Evolutionary conservation across 148 eudicot species (phyloP).

Genomic region (Heliosperma pusillum): DNA sequence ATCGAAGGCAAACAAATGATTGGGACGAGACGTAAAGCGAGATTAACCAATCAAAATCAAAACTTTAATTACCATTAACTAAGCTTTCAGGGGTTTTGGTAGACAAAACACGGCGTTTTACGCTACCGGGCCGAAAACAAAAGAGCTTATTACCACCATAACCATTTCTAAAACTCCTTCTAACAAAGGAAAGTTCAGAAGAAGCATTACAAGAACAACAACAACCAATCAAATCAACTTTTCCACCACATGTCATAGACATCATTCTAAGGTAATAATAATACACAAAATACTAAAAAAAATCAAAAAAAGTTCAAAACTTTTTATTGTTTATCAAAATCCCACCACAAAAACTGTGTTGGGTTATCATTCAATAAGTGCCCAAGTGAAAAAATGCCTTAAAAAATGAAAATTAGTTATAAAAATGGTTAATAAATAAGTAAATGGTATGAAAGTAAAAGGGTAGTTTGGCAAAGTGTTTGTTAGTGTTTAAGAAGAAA

Average conservation of each 20-base stretch:
- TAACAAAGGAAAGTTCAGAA: constrained; percentile 27
- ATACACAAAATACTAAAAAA: constrained; percentile 10
- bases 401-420: constrained; percentile 6
- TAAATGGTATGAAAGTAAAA: not conserved
- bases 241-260: constrained; percentile 60
- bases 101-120: constrained; percentile 41
- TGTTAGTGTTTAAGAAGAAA: not conserved
- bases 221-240: constrained; percentile 56
- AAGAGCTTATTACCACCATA: constrained; percentile 36
- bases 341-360: constrained; percentile 34
- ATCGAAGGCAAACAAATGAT: not conserved
- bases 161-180: constrained; percentile 31
- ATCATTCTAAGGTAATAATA: constrained; percentile 50
- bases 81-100: constrained; percentile 65
- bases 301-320: constrained; percentile 14
- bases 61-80: constrained; percentile 44
- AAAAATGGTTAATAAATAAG: not conserved
- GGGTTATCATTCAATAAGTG: constrained; percentile 12
- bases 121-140: constrained; percentile 37
- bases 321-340: constrained; percentile 15
- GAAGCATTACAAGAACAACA: constrained; percentile 61
- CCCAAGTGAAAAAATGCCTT: constrained; percentile 8
- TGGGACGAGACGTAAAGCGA: not conserved
- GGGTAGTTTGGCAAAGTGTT: not conserved
- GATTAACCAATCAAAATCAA: not conserved